These are phyloP conservation scores for Hypomyces perniciosus DNA, from an alignment of 2,329 filamentous ascomycete genomes.

Conservation along the genomic window DNA sequence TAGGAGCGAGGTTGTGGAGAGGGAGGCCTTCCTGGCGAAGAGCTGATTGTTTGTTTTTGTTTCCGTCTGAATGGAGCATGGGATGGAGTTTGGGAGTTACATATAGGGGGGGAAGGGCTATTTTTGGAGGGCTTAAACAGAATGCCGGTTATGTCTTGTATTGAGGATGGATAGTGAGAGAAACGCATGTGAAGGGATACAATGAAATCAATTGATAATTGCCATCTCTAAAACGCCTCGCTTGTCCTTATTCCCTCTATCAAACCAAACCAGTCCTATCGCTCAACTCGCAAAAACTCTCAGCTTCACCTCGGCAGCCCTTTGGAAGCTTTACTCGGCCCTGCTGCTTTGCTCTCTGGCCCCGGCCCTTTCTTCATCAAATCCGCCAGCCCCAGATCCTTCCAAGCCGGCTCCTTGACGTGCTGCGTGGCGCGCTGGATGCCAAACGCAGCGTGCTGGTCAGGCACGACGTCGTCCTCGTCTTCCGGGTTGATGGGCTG, in stretches of 20 bases:
- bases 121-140: background rate
- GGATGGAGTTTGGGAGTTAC: slow-evolving; percentile 19
- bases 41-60: slow-evolving; percentile 20
- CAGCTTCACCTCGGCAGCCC: slow-evolving; percentile 19
- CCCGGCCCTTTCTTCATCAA: slow-evolving; percentile 60
- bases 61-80: background rate
- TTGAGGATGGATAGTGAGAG: no score
- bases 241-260: background rate
- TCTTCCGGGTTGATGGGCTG: slow-evolving; percentile 83
- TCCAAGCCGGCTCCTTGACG: slow-evolving; percentile 67
- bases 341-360: slow-evolving; percentile 11
- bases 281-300: background rate
- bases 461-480: slow-evolving; percentile 81
- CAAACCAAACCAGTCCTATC: background rate
- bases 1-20: slow-evolving; percentile 80
- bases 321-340: slow-evolving; percentile 9
- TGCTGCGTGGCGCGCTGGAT: slow-evolving; percentile 75
- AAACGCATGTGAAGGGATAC: background rate
- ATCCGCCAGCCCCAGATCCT: slow-evolving; percentile 66
- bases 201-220: background rate
- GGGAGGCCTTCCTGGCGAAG: slow-evolving; percentile 75
- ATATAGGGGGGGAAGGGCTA: background rate
- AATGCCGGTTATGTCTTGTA: background rate
- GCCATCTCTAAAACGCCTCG: slow-evolving; percentile 3
- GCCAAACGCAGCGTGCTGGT: slow-evolving; percentile 82